Conservation (phyloP, 2,329 filamentous ascomycete genomes). For the Grosmannia serpens region DNA sequence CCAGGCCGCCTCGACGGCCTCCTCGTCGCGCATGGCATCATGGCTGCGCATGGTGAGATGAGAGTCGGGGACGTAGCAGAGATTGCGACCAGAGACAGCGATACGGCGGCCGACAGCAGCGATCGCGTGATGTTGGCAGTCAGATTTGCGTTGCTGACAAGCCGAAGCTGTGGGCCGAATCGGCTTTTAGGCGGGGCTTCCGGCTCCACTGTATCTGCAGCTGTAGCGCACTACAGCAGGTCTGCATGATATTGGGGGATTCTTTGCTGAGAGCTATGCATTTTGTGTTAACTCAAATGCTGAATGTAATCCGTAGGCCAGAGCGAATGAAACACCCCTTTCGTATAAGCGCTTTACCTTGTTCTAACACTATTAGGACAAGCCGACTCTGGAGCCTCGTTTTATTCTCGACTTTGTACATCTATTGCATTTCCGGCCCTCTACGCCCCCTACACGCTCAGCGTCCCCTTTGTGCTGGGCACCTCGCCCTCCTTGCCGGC, state of each 20-base stretch:
- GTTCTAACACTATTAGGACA: too few species aligned
- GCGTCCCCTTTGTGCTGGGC: slow-evolving; percentile 88
- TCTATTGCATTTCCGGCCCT: background rate
- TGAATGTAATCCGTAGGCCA: too few species aligned
- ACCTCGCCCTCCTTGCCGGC: slow-evolving; percentile 82
- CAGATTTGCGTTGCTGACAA: background rate
- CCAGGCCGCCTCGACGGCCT: slow-evolving; percentile 60
- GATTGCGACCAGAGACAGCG: too few species aligned
- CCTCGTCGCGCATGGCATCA: slow-evolving; percentile 50
- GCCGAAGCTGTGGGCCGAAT: background rate
- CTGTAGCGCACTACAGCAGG: background rate
- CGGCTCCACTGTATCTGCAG: background rate
- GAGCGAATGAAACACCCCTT: too few species aligned
- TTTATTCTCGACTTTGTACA: background rate
- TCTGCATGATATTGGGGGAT: background rate
- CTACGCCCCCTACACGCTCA: slow-evolving; percentile 35
- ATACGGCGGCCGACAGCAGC: background rate
- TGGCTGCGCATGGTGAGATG: slow-evolving; percentile 31
- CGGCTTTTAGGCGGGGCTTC: background rate
- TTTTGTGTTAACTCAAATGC: too few species aligned
- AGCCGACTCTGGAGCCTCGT: too few species aligned
- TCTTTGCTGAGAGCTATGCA: too few species aligned
- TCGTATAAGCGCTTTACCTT: too few species aligned
- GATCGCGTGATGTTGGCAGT: background rate
- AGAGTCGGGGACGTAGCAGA: background rate